Conservation (phyloP, 441 rosid species). For the Syzygium malaccense region DNA sequence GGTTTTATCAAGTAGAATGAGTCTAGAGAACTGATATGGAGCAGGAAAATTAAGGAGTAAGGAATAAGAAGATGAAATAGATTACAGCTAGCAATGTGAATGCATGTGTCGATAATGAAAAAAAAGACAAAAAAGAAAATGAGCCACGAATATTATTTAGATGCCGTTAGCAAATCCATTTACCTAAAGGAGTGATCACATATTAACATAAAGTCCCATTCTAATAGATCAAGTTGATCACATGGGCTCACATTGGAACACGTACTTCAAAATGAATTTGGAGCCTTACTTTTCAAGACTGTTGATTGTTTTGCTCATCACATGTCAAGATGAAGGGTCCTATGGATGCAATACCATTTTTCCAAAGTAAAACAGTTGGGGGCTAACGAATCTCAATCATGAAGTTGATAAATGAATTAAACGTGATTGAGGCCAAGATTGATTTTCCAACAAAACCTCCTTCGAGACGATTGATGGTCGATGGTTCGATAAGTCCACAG, state of each 20-base stretch:
- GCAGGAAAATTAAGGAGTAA: neutral
- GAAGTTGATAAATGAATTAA: neutral
- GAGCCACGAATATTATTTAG: neutral
- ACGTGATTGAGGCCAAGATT: neutral
- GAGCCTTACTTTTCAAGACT: neutral
- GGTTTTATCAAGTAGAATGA: neutral
- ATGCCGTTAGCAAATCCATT: neutral
- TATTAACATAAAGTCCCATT: neutral
- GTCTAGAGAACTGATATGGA: neutral
- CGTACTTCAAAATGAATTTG: neutral
- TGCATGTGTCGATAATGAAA: neutral
- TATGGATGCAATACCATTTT: neutral
- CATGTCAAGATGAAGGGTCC: neutral
- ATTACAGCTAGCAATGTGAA: neutral
- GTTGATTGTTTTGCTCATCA: neutral
- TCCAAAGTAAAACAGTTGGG: neutral
- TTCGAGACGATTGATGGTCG: neutral
- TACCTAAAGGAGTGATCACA: neutral
- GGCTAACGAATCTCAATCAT: neutral
- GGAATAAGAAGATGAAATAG: neutral
- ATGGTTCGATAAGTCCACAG: conserved; percentile 30
- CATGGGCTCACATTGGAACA: neutral
- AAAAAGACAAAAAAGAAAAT: neutral
- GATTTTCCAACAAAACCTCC: neutral
- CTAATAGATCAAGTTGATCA: neutral